Conservation (phyloP, 2,329 filamentous ascomycete genomes). For the Trichoderma sp. region DNA sequence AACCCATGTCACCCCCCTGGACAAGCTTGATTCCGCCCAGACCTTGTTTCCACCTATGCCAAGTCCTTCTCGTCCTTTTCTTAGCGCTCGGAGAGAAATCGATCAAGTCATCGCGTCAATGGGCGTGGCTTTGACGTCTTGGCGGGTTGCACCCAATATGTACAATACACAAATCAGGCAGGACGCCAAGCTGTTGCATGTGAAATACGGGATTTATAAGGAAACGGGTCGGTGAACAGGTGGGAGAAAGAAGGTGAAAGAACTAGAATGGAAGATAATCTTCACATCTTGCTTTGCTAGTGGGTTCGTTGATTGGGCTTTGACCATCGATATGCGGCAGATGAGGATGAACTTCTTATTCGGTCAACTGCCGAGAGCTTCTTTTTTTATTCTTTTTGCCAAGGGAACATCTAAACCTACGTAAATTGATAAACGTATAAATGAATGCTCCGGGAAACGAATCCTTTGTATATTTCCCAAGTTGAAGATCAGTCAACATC, state of each 20-base stretch:
- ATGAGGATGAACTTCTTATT: not conserved
- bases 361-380: not conserved
- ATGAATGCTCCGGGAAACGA: not conserved
- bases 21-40: not conserved
- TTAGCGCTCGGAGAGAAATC: not conserved
- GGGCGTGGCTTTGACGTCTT: not conserved
- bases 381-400: not conserved
- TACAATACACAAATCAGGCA: not conserved
- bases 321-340: not conserved
- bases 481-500: not conserved
- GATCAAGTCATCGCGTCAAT: not conserved
- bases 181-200: not conserved
- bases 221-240: not conserved
- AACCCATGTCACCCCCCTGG: not conserved
- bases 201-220: too few species aligned
- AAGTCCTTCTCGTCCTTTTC: not conserved
- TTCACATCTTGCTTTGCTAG: not conserved
- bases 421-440: not conserved
- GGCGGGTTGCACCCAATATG: not conserved
- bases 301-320: not conserved
- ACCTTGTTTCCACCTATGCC: not conserved
- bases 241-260: not conserved
- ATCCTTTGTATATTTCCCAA: not conserved
- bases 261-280: not conserved
- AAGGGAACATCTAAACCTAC: not conserved